Evolutionary conservation across 768 basidiomycete species (phyloP).

Genomic region (Mycena haematopus): DNA sequence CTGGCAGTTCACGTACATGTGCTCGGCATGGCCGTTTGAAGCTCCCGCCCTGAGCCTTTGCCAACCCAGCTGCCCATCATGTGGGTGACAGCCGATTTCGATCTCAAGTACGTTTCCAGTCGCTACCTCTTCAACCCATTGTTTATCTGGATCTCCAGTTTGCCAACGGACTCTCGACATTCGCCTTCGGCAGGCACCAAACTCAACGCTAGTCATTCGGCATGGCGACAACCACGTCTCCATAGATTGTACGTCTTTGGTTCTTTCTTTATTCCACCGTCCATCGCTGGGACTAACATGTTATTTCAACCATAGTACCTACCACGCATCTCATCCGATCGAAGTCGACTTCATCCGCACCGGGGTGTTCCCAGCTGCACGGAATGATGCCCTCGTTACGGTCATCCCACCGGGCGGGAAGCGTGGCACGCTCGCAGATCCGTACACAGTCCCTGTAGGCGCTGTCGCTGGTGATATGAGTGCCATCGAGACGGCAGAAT

Average conservation of each 20-base stretch:
- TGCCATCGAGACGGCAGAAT: slow-evolving; percentile 4
- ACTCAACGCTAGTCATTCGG: slow-evolving; percentile 23
- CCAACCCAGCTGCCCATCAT: slow-evolving; percentile 15
- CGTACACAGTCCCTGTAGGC: slow-evolving; percentile 20
- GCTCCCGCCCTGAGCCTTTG: slow-evolving; percentile 1
- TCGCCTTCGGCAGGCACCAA: slow-evolving; percentile 23
- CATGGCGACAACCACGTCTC: slow-evolving; percentile 32
- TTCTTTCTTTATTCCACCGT: neutral
- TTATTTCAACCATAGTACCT: neutral
- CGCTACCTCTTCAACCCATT: neutral
- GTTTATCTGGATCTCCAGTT: neutral
- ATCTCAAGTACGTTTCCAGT: slow-evolving; percentile 20
- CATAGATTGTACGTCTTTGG: slow-evolving; percentile 7
- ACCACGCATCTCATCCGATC: neutral
- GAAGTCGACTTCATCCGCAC: slow-evolving; percentile 17
- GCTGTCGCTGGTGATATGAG: slow-evolving; percentile 20
- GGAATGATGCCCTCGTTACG: slow-evolving; percentile 18
- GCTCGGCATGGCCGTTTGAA: slow-evolving; percentile 17
- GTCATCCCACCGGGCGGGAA: slow-evolving; percentile 19
- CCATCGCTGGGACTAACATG: neutral
- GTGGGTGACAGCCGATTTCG: slow-evolving; percentile 24
- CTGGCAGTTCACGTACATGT: slow-evolving; percentile 19
- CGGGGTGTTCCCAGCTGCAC: slow-evolving; percentile 13
- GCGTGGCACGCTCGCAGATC: slow-evolving; percentile 10
- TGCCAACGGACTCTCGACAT: slow-evolving; percentile 27